Percentiles rank a stretch among this genome's conserved stretches.
phyloP scores from a whole-genome alignment of 441 rosid genomes.

The Brassica balearica region DNA sequence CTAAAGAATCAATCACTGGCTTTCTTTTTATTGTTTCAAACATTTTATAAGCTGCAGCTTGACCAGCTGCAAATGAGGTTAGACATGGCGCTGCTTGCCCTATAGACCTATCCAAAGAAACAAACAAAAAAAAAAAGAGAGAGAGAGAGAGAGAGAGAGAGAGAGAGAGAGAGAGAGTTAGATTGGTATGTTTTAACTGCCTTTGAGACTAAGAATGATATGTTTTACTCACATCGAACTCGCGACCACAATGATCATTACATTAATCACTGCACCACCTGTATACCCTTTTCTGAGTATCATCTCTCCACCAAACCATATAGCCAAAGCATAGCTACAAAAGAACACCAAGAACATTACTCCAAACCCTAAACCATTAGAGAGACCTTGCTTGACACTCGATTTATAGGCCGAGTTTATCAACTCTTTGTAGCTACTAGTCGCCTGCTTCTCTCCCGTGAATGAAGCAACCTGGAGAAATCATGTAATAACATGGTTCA shows the following conservation, averaged over 20 bases:
- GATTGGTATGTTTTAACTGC: background rate
- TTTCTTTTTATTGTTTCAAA: slow-evolving; percentile 55
- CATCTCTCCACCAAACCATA: slow-evolving; percentile 63
- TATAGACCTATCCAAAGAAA: slow-evolving; percentile 45
- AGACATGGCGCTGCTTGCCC: slow-evolving; percentile 56
- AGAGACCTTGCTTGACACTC: slow-evolving; percentile 54
- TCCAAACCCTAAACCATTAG: slow-evolving; percentile 54
- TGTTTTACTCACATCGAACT: slow-evolving; percentile 54
- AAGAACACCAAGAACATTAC: slow-evolving; percentile 40
- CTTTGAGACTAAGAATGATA: background rate
- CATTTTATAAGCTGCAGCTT: slow-evolving; percentile 36
- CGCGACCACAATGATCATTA: slow-evolving; percentile 54
- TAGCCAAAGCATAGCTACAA: slow-evolving; percentile 54
- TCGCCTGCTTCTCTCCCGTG: slow-evolving; percentile 57
- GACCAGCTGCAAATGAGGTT: slow-evolving; percentile 51
- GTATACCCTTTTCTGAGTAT: slow-evolving; percentile 56
- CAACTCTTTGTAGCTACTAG: slow-evolving; percentile 48
- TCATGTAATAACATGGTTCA: background rate
- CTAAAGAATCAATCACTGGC: slow-evolving; percentile 55
- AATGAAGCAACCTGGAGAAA: slow-evolving; percentile 57
- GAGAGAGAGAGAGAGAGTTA: too few relatives aligned
- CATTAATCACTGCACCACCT: slow-evolving; percentile 57
- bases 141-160: too few relatives aligned
- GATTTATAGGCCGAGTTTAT: slow-evolving; percentile 49
- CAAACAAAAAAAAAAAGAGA: background rate